Evolutionary conservation across 768 basidiomycete species (phyloP).

Genomic region (Boletus eberwhitei): DNA sequence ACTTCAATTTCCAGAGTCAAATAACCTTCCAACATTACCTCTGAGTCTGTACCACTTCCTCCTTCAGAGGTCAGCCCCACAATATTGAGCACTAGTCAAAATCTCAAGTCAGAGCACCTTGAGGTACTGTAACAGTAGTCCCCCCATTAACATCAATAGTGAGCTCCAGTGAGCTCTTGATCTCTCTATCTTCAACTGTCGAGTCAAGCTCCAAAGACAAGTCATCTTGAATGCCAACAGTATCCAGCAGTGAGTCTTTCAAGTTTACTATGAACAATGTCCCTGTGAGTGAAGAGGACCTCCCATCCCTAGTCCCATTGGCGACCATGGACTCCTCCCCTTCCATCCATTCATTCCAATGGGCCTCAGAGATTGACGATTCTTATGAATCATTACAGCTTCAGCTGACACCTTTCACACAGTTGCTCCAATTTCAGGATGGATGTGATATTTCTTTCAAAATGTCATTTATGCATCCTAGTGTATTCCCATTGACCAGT

Average conservation of each 20-base stretch:
- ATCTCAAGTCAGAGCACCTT: conserved; percentile 18
- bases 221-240: conserved; percentile 32
- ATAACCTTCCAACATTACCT: conserved; percentile 12
- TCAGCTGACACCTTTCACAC: conserved; percentile 65
- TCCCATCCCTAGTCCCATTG: conserved; percentile 36
- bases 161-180: conserved; percentile 19
- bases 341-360: conserved; percentile 43
- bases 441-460: conserved; percentile 64
- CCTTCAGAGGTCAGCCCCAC: conserved; percentile 33
- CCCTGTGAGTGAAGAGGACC: conserved; percentile 26
- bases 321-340: conserved; percentile 35
- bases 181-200: conserved; percentile 28
- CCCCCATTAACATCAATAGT: conserved; percentile 17
- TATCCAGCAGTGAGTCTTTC: conserved; percentile 43
- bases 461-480: conserved; percentile 70
- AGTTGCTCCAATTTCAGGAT: conserved; percentile 51
- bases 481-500: conserved; percentile 37
- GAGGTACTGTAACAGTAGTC: conserved; percentile 6
- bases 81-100: conserved; percentile 17
- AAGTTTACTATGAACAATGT: conserved; percentile 26
- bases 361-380: conserved; percentile 61
- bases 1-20: conserved; percentile 25
- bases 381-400: conserved; percentile 80
- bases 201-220: conserved; percentile 32
- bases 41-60: conserved; percentile 39